Evolutionary conservation across 2,329 filamentous ascomycete genomes (phyloP).

Genomic region (Aspergillus sp.): DNA sequence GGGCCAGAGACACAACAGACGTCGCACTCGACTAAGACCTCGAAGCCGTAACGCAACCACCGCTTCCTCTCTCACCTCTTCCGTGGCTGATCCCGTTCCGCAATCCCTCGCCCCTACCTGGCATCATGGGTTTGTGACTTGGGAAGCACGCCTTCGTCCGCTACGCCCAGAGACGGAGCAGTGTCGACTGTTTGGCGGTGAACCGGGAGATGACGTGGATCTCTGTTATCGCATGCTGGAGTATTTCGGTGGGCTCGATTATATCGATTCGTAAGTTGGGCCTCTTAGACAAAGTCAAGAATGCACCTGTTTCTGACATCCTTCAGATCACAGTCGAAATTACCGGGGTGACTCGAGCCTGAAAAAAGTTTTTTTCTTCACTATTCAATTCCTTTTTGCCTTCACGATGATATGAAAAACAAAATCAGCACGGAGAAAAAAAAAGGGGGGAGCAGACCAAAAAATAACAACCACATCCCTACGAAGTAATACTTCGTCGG

Average conservation of each 20-base stretch:
- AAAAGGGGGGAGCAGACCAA: not conserved
- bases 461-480: constrained; percentile 2
- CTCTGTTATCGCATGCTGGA: constrained; percentile 44
- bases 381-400: constrained; percentile 2
- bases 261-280: constrained; percentile 35
- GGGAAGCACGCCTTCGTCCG: constrained; percentile 30
- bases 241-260: constrained; percentile 43
- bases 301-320: not conserved
- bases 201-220: constrained; percentile 36
- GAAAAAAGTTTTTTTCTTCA: constrained; percentile 5
- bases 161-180: constrained; percentile 31
- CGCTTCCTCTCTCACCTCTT: constrained; percentile 15
- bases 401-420: constrained; percentile 7
- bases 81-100: constrained; percentile 17
- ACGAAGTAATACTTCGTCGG: not conserved
- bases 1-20: constrained; percentile 42
- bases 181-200: constrained; percentile 39
- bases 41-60: constrained; percentile 22
- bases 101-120: constrained; percentile 31
- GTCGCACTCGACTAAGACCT: constrained; percentile 36
- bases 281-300: too few relatives aligned
- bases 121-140: constrained; percentile 35
- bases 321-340: constrained; percentile 1
- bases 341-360: constrained; percentile 23
- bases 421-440: constrained; percentile 5